Conservation (phyloP, 352 stramenopile genomes). For the Phytopythium helicoides region DNA sequence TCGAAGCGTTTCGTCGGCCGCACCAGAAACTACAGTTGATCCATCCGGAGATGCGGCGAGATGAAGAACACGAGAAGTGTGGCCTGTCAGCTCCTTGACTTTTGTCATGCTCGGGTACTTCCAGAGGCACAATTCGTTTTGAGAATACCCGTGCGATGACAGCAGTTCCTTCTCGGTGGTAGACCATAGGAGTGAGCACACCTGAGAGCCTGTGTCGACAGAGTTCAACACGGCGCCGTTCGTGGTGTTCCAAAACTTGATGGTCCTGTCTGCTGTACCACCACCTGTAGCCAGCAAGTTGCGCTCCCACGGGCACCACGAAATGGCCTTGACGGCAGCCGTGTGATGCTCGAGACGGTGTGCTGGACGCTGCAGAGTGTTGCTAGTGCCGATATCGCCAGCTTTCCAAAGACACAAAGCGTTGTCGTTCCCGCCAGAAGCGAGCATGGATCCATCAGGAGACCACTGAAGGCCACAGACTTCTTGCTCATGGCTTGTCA, state of each 20-base stretch:
- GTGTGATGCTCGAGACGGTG: conserved; percentile 94
- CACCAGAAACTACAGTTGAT: conserved; percentile 95
- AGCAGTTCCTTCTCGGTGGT: conserved; percentile 93
- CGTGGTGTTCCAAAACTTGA: conserved; percentile 99
- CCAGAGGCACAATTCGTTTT: conserved; percentile 98
- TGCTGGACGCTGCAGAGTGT: conserved; percentile 51
- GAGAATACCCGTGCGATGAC: conserved; percentile 96
- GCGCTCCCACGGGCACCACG: conserved; percentile 98
- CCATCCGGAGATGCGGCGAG: conserved; percentile 97
- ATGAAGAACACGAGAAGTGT: conserved; percentile 96
- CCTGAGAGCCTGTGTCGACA: conserved; percentile 97
- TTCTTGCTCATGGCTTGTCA: conserved; percentile 96
- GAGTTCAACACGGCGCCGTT: conserved; percentile 95
- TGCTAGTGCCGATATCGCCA: conserved; percentile 79
- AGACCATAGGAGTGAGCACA: conserved; percentile 96
- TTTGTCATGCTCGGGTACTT: conserved; percentile 99
- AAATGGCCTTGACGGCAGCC: conserved; percentile 98
- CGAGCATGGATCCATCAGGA: conserved; percentile 93
- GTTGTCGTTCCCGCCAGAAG: conserved; percentile 98
- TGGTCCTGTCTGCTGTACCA: conserved; percentile 97
- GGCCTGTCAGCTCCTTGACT: conserved; percentile 97
- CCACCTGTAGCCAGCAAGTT: conserved; percentile 96
- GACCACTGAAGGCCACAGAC: conserved; percentile 98
- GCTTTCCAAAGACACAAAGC: conserved; percentile 94
- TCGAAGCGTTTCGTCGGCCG: conserved; percentile 97